A percentile compares a stretch with the other conserved stretches of the same genome.
These are phyloP conservation scores for Penicillium sp. DNA, from an alignment of 2,329 filamentous ascomycete species.

Conservation along the genomic window DNA sequence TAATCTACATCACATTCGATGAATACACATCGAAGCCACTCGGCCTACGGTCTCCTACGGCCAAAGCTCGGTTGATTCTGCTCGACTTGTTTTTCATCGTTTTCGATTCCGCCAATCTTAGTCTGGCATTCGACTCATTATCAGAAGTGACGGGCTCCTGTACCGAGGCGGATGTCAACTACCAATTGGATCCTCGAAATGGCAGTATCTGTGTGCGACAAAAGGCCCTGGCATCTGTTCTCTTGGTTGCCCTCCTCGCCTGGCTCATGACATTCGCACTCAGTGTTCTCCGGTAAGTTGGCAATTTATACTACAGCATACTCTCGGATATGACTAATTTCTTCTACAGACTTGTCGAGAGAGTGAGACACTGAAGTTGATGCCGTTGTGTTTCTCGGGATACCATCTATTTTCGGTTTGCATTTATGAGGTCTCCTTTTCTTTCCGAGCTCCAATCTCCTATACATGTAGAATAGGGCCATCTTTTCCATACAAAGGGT, in stretches of 20 bases:
- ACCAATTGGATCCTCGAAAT: constrained; percentile 32
- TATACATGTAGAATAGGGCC: constrained; percentile 49
- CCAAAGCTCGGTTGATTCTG: constrained; percentile 84
- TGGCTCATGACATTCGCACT: constrained; percentile 89
- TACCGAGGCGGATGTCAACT: constrained; percentile 45
- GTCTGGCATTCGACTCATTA: constrained; percentile 80
- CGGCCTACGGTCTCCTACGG: constrained; percentile 73
- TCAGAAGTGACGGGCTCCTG: constrained; percentile 58
- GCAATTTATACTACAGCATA: neutral
- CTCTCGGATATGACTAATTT: constrained; percentile 24
- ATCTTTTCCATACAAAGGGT: constrained; percentile 57
- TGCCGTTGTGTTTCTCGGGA: neutral
- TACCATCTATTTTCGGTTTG: neutral
- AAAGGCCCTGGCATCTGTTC: constrained; percentile 69
- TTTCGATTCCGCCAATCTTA: constrained; percentile 89
- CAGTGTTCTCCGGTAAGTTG: constrained; percentile 64
- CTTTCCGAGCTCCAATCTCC: neutral
- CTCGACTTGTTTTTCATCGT: constrained; percentile 95
- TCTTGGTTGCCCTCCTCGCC: constrained; percentile 76
- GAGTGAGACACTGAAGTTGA: constrained; percentile 25
- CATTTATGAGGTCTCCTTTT: neutral
- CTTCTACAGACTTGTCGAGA: constrained; percentile 37
- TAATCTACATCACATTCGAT: constrained; percentile 90
- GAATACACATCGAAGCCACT: constrained; percentile 94
- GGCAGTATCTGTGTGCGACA: constrained; percentile 58